phyloP scores from a whole-genome alignment of 495 filamentous ascomycete species.

The Mycothermus thermophilus region DNA sequence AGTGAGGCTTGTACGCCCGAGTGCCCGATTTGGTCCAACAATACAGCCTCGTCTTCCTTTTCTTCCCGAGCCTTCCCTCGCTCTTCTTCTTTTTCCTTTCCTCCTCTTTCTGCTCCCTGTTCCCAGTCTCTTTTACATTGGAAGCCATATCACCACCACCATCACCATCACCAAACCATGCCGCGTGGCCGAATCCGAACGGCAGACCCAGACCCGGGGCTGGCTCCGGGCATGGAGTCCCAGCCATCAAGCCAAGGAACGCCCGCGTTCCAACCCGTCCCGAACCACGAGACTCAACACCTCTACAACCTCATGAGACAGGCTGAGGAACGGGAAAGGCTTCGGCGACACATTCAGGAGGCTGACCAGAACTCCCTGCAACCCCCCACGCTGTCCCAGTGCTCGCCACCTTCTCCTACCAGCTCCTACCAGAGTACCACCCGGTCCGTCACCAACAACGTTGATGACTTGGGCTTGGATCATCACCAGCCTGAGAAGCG shows the following conservation, averaged over 20 bases:
- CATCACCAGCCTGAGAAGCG: conserved; percentile 3
- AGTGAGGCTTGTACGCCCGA: too few relatives aligned
- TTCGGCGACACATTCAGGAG: background rate
- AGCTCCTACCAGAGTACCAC: conserved; percentile 8
- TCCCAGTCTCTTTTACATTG: too few relatives aligned
- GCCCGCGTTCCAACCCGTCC: background rate
- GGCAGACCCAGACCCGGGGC: background rate
- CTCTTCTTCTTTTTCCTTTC: too few relatives aligned
- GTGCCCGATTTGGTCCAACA: too few relatives aligned
- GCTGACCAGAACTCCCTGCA: background rate
- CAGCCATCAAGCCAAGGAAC: background rate
- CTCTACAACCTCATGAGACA: conserved; percentile 18
- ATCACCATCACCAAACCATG: too few relatives aligned
- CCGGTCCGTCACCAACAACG: conserved; percentile 2
- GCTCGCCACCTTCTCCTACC: conserved; percentile 8
- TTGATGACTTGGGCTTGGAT: conserved; percentile 1
- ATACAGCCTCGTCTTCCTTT: too few relatives aligned
- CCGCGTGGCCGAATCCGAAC: too few relatives aligned
- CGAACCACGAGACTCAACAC: conserved; percentile 20
- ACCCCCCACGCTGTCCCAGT: conserved; percentile 6
- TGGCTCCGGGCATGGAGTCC: background rate
- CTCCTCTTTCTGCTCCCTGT: too few relatives aligned
- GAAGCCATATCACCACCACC: too few relatives aligned
- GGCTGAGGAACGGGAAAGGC: conserved; percentile 1
- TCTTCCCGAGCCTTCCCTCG: too few relatives aligned